Conservation (phyloP, 352 stramenopile genomes). For the Pythium diclinum region DNA sequence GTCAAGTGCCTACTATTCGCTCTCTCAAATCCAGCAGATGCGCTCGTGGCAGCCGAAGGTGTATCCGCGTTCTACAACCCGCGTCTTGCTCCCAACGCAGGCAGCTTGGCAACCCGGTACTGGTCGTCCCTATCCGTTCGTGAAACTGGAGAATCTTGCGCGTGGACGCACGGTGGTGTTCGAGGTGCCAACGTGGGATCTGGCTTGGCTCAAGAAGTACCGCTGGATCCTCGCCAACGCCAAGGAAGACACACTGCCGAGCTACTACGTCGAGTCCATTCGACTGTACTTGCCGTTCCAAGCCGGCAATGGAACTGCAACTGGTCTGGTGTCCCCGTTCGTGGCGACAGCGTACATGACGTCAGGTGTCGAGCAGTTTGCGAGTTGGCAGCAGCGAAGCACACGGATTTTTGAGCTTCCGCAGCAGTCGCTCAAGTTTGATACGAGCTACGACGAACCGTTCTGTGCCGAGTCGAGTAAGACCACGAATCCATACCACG, state of each 20-base stretch:
- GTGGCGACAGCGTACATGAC: not conserved
- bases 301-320: not conserved
- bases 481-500: slow-evolving; percentile 13
- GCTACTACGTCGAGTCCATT: slow-evolving; percentile 14
- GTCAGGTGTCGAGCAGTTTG: slow-evolving; percentile 1
- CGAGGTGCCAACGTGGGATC: slow-evolving; percentile 5
- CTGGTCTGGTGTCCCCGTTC: not conserved
- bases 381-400: not conserved
- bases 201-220: slow-evolving; percentile 14
- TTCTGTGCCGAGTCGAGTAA: not conserved
- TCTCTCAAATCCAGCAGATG: slow-evolving; percentile 11
- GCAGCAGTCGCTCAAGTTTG: slow-evolving; percentile 9
- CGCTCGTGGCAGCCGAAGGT: slow-evolving; percentile 4
- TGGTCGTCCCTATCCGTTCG: slow-evolving; percentile 2
- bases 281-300: slow-evolving; percentile 11
- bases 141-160: not conserved
- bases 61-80: not conserved
- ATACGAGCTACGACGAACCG: slow-evolving; percentile 9
- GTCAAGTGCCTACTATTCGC: slow-evolving; percentile 8
- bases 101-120: not conserved
- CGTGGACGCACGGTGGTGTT: not conserved
- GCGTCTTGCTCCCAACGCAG: slow-evolving; percentile 8
- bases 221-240: slow-evolving; percentile 7
- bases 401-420: slow-evolving; percentile 6
- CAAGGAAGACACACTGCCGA: slow-evolving; percentile 8